A percentile compares a stretch with the other conserved stretches of the same genome.
These are phyloP conservation scores for Quercus parvula DNA, from an alignment of 306 rosid genomes.

Conservation along the genomic window DNA sequence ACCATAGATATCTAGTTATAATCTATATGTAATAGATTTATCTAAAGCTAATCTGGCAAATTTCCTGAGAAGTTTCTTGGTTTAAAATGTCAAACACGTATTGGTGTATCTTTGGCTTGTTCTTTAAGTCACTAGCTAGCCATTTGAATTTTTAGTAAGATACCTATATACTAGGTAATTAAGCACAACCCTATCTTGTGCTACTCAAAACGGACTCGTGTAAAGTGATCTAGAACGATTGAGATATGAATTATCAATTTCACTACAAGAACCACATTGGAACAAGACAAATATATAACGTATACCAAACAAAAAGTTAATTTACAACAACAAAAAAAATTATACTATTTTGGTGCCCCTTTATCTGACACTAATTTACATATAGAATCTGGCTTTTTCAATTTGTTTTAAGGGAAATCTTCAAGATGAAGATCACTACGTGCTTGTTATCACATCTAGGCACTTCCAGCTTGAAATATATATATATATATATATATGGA, in stretches of 20 bases:
- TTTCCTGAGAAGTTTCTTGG: not conserved
- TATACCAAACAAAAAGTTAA: no score
- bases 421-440: constrained; percentile 1
- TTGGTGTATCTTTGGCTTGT: not conserved
- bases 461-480: not conserved
- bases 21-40: not conserved
- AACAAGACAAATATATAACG: no score
- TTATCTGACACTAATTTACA: not conserved
- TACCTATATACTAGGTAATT: no score
- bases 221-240: no score
- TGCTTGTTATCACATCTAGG: no score
- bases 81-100: not conserved
- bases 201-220: no score
- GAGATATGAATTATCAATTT: no score
- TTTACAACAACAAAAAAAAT: no score
- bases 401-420: not conserved
- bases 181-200: no score
- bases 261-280: no score
- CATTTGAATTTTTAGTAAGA: no score
- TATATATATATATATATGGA: not conserved
- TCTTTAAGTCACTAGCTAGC: not conserved
- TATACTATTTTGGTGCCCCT: not conserved
- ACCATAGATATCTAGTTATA: not conserved
- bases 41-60: not conserved
- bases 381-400: not conserved